Base-by-base conservation (phyloP, 1,284 basidiomycete species). In the Cutaneotrichosporon mucoides region DNA sequence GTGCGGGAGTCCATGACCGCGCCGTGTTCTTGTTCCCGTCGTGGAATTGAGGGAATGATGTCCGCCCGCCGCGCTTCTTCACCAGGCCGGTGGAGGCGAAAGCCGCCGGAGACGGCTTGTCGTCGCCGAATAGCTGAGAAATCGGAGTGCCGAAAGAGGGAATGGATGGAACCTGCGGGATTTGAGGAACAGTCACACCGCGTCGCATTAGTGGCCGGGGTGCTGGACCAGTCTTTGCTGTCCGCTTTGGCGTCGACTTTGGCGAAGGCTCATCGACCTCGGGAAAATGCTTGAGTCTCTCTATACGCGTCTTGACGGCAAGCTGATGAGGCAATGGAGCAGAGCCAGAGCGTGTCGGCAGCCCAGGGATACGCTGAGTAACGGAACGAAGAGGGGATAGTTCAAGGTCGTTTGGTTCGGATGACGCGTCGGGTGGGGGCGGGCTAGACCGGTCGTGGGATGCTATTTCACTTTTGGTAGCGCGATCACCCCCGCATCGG, bases 81-180 rank as follows among this genome's bases (percentile, higher is more conserved):
- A 76, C 67, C 16, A 79, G 60, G 0, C 77, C 77, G 1, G 74
- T 71, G 8, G 74, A 75, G 7, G 70, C 71, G 45, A 79, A 79
- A 2, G 76, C 77, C 1, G 74, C 73, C 1, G 77, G 76, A 13
- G 73, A 75, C 3, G 77, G 77, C 49, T 67, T 71, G 57, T 73
- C 67, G 43, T 73, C 69, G 6, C 63, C 70, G 48, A 79, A 77
- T 2, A 75, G 57, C 37, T 67, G 61, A 4, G 68, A 55, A 3
- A 71, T 66, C 1, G 73, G 73, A 0, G 72, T 73, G 36, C 62
- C 53, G 11, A 69, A 62, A 48, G 45, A 24, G 38, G 55, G 10
- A 15, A 15, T 42, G 40, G 59, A 34, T 9, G 46, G 12, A 8
- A 48, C 33, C 34, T 48, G 24, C 10, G 46, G 46, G 24, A 24